These are phyloP conservation scores for Anthoceros angustus DNA, from an alignment of 225 moss, liverwort and hornwort species.

Conservation along the genomic window DNA sequence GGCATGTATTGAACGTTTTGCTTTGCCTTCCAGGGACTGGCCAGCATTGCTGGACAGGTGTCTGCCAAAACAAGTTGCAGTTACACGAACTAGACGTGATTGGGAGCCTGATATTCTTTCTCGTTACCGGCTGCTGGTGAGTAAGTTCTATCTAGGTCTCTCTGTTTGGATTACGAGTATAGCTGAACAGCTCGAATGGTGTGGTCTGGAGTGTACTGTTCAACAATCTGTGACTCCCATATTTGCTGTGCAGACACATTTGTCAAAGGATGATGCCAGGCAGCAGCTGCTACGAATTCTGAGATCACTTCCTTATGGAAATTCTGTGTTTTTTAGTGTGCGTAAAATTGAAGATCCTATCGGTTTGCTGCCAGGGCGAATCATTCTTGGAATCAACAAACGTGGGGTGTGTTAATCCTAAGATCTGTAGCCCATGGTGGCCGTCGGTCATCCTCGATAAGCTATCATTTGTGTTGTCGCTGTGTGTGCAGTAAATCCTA, in stretches of 20 bases:
- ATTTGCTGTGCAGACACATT: conserved; percentile 35
- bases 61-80: conserved; percentile 77
- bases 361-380: conserved; percentile 75
- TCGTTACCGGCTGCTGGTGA: conserved; percentile 61
- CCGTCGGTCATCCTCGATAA: neutral
- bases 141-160: conserved; percentile 1
- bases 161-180: neutral
- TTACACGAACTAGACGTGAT: conserved; percentile 67
- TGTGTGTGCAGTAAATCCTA: neutral
- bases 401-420: conserved; percentile 57
- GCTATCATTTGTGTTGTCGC: neutral
- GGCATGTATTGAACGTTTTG: neutral
- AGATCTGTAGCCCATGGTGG: neutral
- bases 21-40: conserved; percentile 54
- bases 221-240: neutral
- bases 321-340: conserved; percentile 88
- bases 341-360: conserved; percentile 95
- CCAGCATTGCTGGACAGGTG: conserved; percentile 57
- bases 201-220: neutral
- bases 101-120: conserved; percentile 78
- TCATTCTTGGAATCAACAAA: conserved; percentile 85
- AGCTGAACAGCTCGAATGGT: neutral
- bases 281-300: conserved; percentile 76
- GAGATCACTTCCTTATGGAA: conserved; percentile 79
- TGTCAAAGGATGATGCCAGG: conserved; percentile 88